Conservation (phyloP, 2,329 filamentous ascomycete genomes). For the Paraconiothyrium brasiliense region DNA sequence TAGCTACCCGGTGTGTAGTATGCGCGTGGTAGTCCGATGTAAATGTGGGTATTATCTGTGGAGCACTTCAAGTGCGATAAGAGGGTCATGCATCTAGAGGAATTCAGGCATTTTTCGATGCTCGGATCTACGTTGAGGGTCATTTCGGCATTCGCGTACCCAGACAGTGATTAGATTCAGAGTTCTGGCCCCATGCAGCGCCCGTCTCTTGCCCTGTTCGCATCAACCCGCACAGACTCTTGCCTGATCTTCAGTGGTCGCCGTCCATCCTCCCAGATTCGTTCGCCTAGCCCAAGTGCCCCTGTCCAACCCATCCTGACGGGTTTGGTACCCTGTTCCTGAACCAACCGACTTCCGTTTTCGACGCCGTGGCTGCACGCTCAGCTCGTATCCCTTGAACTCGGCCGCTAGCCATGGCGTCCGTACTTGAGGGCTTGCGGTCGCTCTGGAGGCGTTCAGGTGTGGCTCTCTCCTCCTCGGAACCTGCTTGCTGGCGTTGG, state of each 20-base stretch:
- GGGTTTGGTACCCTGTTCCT: slow-evolving; percentile 16
- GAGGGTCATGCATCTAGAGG: background rate
- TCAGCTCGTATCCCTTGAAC: slow-evolving; percentile 20
- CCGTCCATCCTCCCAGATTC: slow-evolving; percentile 18
- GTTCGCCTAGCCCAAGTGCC: slow-evolving; percentile 16
- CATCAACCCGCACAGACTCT: slow-evolving; percentile 14
- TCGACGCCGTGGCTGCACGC: slow-evolving; percentile 16
- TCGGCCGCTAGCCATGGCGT: slow-evolving; percentile 7
- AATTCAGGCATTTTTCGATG: background rate
- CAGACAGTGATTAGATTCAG: background rate
- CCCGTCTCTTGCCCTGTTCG: slow-evolving; percentile 1
- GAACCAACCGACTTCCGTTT: slow-evolving; percentile 17
- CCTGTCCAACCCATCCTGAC: slow-evolving; percentile 17
- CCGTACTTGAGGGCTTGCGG: slow-evolving; percentile 22
- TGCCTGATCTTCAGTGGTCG: slow-evolving; percentile 20
- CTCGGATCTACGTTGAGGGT: background rate
- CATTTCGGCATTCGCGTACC: slow-evolving; percentile 13
- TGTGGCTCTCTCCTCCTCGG: slow-evolving; percentile 17
- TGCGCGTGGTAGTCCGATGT: background rate
- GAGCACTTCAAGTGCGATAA: background rate
- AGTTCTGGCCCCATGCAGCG: slow-evolving; percentile 2
- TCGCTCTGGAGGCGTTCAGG: slow-evolving; percentile 19
- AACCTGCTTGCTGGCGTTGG: slow-evolving; percentile 10
- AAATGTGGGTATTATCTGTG: background rate
- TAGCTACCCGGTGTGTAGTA: slow-evolving; percentile 1